Conservation (phyloP, 768 basidiomycete genomes). For the Asterophora lycoperdoides region DNA sequence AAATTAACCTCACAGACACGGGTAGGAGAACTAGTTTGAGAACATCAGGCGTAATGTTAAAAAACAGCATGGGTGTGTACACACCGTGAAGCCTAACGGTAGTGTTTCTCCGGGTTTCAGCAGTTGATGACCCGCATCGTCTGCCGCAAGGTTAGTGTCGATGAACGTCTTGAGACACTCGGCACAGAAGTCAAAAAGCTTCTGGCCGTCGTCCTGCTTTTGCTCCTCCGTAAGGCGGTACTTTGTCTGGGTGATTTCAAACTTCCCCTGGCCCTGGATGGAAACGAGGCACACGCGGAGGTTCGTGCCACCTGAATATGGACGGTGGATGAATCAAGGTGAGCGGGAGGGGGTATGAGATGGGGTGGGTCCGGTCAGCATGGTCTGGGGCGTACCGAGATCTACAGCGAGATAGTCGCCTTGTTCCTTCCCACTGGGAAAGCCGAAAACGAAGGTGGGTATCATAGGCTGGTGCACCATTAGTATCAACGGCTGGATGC, state of each 20-base stretch:
- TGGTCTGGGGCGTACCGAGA: constrained; percentile 52
- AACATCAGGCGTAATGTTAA: background rate
- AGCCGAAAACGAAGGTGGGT: constrained; percentile 94
- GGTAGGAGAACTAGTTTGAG: constrained; percentile 78
- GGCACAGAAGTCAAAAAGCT: constrained; percentile 96
- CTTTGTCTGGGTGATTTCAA: constrained; percentile 96
- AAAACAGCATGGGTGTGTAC: constrained; percentile 24
- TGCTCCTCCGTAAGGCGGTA: constrained; percentile 97
- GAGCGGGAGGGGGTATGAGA: constrained; percentile 1
- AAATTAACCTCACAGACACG: constrained; percentile 41
- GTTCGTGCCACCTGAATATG: constrained; percentile 77
- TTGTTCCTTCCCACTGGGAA: constrained; percentile 85
- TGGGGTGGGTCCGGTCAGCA: background rate
- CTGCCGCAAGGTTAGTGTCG: constrained; percentile 58
- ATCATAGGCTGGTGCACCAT: constrained; percentile 74
- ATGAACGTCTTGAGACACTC: constrained; percentile 90
- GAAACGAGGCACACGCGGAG: constrained; percentile 97
- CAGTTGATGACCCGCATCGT: constrained; percentile 39
- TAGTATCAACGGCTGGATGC: background rate
- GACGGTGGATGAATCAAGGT: background rate
- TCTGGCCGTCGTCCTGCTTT: constrained; percentile 95
- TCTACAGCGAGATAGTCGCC: constrained; percentile 91
- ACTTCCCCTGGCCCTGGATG: constrained; percentile 89
- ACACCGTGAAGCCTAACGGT: constrained; percentile 90
- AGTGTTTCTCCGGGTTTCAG: constrained; percentile 53